Evolutionary conservation across 2,329 filamentous ascomycete genomes (phyloP), one percentile per base, ranked within the genome.

Genomic region (Alternaria gaisen): DNA sequence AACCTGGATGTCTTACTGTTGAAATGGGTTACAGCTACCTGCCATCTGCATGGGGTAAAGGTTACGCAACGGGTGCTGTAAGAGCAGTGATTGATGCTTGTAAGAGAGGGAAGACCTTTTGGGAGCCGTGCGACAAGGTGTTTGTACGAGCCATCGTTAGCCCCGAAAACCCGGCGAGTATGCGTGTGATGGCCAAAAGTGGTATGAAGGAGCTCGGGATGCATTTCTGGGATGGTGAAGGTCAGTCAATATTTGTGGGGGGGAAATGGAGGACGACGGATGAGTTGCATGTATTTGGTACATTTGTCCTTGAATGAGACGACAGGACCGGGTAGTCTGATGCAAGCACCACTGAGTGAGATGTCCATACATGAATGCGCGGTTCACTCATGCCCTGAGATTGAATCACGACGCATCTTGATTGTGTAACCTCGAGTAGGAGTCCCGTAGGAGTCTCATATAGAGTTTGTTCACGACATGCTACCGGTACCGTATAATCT

Each of bases 101-200:
- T 48, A 65, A 62, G 22, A 66, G 50, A 8, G 64, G 57, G 20
- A 40, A 51, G 28, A 44, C 52, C 1, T 70, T 73, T 28, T 77
- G 73, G 71, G 38, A 52, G 6, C 67, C 69, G 5, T 76, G 64
- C 55, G 54, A 68, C 14, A 73, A 66, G 20, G 52, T 79, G 3
- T 76, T 72, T 58, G 58, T 78, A n/a, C 56, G 72, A 43, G 73
- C 68, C 0, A 67, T 78, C 51, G 74, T 78, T 20, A 76, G 76
- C 60, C 53, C 48, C 11, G 65, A 64, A n/a, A 78, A 78, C 54
- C 64, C 67, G 1, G 60, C 68, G 18, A 78, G 76, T 54, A 16
- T 58, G 56, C 62, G 66, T n/a, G 75, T 78, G 1, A 70, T 78
- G 74, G 58, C 64, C 6, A 79, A 79, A 56, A 46, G 50, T 22